phyloP scores from a whole-genome alignment of 1,139 yeast genomes.

The Lodderomyces oxycetoniae region DNA sequence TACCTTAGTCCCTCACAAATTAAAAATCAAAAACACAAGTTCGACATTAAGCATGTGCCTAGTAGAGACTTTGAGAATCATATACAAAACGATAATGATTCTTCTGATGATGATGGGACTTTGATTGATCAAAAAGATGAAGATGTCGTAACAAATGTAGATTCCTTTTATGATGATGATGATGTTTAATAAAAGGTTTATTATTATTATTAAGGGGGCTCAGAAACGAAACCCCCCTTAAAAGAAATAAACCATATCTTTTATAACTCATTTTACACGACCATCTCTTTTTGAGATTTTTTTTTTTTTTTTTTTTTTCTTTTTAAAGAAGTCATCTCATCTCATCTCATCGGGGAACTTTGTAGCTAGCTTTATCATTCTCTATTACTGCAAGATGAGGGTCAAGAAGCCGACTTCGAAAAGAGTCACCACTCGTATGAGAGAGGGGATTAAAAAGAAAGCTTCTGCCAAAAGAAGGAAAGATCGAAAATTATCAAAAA shows the following conservation, averaged over 20 bases:
- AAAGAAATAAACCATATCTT: no score
- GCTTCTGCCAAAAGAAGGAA: conserved; percentile 89
- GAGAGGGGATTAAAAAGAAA: conserved; percentile 94
- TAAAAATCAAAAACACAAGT: conserved; percentile 10
- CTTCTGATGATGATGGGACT: no score
- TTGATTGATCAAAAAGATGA: no score
- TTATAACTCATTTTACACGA: no score
- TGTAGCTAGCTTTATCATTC: not conserved
- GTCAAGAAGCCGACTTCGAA: conserved; percentile 72
- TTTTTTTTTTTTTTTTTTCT: conserved; percentile 4
- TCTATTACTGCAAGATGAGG: conserved; percentile 27
- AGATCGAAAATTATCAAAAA: conserved; percentile 75
- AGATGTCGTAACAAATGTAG: no score
- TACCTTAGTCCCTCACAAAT: conserved; percentile 12
- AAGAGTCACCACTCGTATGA: conserved; percentile 85
- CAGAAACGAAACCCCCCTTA: no score
- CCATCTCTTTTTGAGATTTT: no score
- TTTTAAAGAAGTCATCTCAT: not conserved
- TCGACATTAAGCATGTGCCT: conserved; percentile 4
- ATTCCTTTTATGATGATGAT: no score
- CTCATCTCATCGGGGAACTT: conserved; percentile 8
- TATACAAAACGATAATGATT: no score
- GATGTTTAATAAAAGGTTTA: no score
- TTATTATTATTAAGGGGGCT: no score
- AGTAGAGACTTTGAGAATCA: no score